phyloP scores from a whole-genome alignment of 2,329 filamentous ascomycete genomes.

The Sporothrix brasiliensis region DNA sequence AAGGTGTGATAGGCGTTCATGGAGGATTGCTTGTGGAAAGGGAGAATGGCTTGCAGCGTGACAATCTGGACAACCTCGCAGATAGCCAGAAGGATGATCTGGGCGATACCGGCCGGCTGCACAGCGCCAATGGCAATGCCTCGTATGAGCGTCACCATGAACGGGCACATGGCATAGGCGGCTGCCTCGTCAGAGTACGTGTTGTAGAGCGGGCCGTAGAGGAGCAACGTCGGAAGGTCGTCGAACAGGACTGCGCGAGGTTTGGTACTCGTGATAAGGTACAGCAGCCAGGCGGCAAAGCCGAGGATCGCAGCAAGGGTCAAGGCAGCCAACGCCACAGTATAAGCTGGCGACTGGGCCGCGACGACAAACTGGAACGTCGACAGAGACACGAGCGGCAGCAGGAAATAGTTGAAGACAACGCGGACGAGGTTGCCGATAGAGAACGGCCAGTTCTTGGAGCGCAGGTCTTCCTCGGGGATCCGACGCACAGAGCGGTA shows the following conservation, averaged over 20 bases:
- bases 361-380: constrained; percentile 89
- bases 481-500: constrained; percentile 71
- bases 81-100: constrained; percentile 87
- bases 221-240: constrained; percentile 82
- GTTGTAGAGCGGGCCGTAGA: constrained; percentile 94
- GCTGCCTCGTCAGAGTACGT: constrained; percentile 94
- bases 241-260: constrained; percentile 90
- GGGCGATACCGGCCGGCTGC: constrained; percentile 88
- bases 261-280: constrained; percentile 76
- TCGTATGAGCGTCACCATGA: constrained; percentile 80
- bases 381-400: constrained; percentile 84
- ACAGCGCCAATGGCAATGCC: constrained; percentile 91
- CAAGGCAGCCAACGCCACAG: constrained; percentile 73
- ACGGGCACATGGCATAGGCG: constrained; percentile 83
- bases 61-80: constrained; percentile 91
- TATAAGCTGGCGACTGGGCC: constrained; percentile 65
- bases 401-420: constrained; percentile 87
- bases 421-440: constrained; percentile 79
- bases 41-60: constrained; percentile 84
- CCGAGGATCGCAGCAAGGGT: constrained; percentile 72
- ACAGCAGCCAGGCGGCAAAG: constrained; percentile 77
- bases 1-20: constrained; percentile 96
- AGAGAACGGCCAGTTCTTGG: constrained; percentile 90
- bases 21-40: constrained; percentile 86
- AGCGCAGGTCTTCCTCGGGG: constrained; percentile 81